Base-by-base conservation (phyloP, 2,329 filamentous ascomycete species). In the Orbilia blumenaviensis region DNA sequence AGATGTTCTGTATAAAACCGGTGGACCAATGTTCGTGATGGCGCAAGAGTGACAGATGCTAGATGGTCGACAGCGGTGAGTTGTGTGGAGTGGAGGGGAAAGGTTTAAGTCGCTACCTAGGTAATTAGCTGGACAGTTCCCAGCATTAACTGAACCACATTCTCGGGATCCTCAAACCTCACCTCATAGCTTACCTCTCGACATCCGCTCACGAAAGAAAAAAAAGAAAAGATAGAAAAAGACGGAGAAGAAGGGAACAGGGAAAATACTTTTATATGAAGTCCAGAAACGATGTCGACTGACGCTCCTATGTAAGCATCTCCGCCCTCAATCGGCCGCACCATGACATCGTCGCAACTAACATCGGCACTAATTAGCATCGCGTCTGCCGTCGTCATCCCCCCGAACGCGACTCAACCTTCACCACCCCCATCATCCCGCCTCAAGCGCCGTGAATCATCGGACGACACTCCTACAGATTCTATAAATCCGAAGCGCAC, bases 361-460 rank as follows among this genome's bases (percentile, higher is more conserved):
- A 58, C 52, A 62, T n/a, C 27, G 1, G 14, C 16, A 23, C 16
- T 36, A n/a, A n/a, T n/a, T n/a, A 76, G 72, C 60, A 76, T 76
- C 72, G 72, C 72, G 72, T 76, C 72, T 41, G 58, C 72, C 25
- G 52, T 76, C 72, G 72, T 76, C 64, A 76, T 76, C 56, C 72
- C 72, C 16, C 64, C 72, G 44, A 76, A 76, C 72, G 72, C 72
- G 72, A 76, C 72, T 3, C 72, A 64, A n/a, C 72, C 72, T 2
- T 76, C 72, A 3, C 72, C 72, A 41, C 72, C 67, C 3, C 60
- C 38, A 9, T 18, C 63, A 23, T 58, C 61, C 63, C 62, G 69
- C 50, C 60, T 64, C 36, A 76, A 76, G 46, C 72, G 72, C 50
- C 72, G 72, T 58, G 72, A 76, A 66, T 76, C 72, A 58, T 60